These are phyloP conservation scores for Trichoderma aggressivum DNA, from an alignment of 2,329 filamentous ascomycete species.

Conservation along the genomic window DNA sequence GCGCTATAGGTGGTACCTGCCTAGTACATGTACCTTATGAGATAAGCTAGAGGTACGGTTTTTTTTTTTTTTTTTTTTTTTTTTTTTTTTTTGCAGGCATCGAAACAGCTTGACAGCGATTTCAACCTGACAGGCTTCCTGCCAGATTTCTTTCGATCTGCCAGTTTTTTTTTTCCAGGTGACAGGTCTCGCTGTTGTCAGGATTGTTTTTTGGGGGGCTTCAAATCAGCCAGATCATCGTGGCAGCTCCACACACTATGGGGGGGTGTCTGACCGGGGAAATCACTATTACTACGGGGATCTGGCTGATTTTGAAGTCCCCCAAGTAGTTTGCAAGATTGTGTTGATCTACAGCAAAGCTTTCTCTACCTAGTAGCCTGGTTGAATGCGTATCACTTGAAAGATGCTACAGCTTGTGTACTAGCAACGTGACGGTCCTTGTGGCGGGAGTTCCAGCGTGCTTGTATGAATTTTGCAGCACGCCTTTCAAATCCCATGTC, in stretches of 20 bases:
- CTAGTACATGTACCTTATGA: too few relatives aligned
- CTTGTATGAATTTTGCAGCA: not conserved
- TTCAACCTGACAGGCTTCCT: not conserved
- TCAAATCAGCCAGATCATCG: not conserved
- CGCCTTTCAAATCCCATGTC: not conserved
- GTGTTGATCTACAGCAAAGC: not conserved
- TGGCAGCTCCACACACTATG: not conserved
- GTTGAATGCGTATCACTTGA: not conserved
- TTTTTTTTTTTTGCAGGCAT: not conserved
- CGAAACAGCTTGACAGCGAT: not conserved
- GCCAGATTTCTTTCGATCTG: not conserved
- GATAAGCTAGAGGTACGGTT: not conserved
- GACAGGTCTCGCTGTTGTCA: not conserved
- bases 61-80: too few relatives aligned
- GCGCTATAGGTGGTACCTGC: not conserved
- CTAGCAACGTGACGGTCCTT: not conserved
- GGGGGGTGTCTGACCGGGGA: too few relatives aligned
- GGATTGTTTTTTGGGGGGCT: not conserved
- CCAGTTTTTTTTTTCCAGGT: too few relatives aligned
- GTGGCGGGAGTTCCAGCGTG: not conserved
- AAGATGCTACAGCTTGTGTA: not conserved
- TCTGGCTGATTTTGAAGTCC: not conserved
- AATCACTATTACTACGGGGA: not conserved
- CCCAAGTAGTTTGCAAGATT: not conserved
- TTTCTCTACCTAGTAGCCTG: not conserved